Base-by-base conservation (phyloP, 1,139 yeast species). In the Yamadazyma dushanensis region DNA sequence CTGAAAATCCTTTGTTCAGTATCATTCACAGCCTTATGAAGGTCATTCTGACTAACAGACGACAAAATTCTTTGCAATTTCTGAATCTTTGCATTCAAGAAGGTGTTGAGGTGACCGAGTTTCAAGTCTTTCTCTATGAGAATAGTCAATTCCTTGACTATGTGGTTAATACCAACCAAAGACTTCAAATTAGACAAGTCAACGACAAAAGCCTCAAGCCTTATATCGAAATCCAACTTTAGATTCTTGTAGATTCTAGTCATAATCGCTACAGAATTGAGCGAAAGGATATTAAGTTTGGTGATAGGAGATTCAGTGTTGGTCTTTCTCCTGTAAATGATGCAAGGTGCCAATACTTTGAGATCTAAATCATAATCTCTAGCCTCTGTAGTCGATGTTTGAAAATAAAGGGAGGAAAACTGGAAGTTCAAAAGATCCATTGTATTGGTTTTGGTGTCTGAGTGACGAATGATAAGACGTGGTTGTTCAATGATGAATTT, bases 401-500 rank as follows among this genome's bases (percentile, higher is more conserved):
- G 70, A 35, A 71, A 51, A 40, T 65, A 61, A 33, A 70, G 49
- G 35, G 68, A 54, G 3, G 74, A 66, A 44, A 63, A 68, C 2
- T 70, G 61, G 32, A 63, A 57, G 38, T 61, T 59, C 27, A 70
- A 45, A 19, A 69, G 43, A 39, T 60, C 65, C 0, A 54, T 48
- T 14, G 56, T 47, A 4, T 57, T 46, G 2, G 45, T 45, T 13
- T 32, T 32, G 9, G 39, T 40, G 14, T 56, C 54, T 13, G 52
- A 49, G 33, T 61, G 61, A 19, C 73, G 49, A 2, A 72, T 45
- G 7, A 73, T 57, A 3, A 61, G 36, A 19, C 73, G 51, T 8
- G 78, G 78, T 43, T 70, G 76, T 39, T 66, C 73, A 31, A 70
- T 56, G 4, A 70, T 66, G 23, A 66, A 48, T 39, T 68, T 68